Evolutionary conservation across 257 asterid genomes (phyloP).

Genomic region (Solanum appendiculatum): DNA sequence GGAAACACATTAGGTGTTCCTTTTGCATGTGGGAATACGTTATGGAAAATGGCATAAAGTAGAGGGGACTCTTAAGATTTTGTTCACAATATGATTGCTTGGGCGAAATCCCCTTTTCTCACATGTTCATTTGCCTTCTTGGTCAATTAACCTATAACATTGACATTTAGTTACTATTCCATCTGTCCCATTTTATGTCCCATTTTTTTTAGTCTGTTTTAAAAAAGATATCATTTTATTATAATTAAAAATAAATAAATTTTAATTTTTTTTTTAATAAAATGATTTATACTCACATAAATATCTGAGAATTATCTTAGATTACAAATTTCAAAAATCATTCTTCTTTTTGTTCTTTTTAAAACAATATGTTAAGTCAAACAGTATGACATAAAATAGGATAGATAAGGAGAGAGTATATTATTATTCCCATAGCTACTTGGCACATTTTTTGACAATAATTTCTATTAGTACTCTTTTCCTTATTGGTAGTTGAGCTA

Average conservation of each 20-base stretch:
- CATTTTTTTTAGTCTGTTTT: too few species aligned
- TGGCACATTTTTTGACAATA: background rate
- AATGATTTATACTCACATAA: background rate
- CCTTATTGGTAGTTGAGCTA: slow-evolving; percentile 25
- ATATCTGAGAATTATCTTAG: too few species aligned
- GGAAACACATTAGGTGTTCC: background rate
- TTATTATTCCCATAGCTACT: background rate
- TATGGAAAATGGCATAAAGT: background rate
- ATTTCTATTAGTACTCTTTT: background rate
- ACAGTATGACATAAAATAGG: too few species aligned
- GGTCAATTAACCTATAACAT: background rate
- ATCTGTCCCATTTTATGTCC: too few species aligned
- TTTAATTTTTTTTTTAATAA: too few species aligned
- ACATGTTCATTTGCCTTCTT: slow-evolving; percentile 9
- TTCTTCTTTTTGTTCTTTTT: too few species aligned
- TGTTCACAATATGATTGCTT: slow-evolving; percentile 2
- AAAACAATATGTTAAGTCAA: background rate
- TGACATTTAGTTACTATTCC: background rate
- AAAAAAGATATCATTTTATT: too few species aligned
- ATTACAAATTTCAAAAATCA: fast-evolving
- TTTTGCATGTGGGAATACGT: background rate
- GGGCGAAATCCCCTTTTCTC: slow-evolving; percentile 3
- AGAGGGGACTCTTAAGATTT: background rate
- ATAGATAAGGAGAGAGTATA: fast-evolving
- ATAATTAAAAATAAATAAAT: too few species aligned